Evolutionary conservation across 2,329 filamentous ascomycete genomes (phyloP), one percentile per base, ranked within the genome.

Genomic region (Colletotrichum chrysophilum): DNA sequence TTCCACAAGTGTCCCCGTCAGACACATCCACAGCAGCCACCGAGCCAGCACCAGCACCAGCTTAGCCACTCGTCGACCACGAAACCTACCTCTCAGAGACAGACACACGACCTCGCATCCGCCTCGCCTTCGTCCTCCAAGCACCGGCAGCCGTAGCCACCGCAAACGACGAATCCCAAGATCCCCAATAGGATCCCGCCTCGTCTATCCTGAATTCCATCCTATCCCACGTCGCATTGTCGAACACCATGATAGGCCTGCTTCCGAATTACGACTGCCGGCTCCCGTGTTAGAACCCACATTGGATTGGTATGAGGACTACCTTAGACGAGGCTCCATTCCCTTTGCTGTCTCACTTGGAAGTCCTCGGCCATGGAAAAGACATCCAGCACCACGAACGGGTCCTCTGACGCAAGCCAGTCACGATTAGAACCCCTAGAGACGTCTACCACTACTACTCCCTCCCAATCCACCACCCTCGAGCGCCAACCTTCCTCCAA

Each of bases 281-380:
- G 66, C 76, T 74, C 64, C 73, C 76, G 69, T 76, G 73, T 75
- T 76, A 76, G 73, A 73, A 76, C 73, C 74, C 67, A 75, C 61
- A 76, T 67, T 34, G 36, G 36, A 68, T 71, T 77, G 74, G 74
- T 76, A 76, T 76, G 76, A 77, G 75, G 71, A 61, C 62, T 67
- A 52, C 43, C 43, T 52, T 52, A 75, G 70, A 71, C 74, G 65
- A 76, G 70, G 52, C 64, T 75, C 67, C 74, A 68, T 77, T 74
- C 76, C 66, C 65, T 74, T 69, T 68, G 72, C 69, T 78, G 75
- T 75, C 79, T 76, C 78, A 74, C 77, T 72, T 79, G 76, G 74
- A 77, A 78, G 77, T 79, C 79, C 79, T 79, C 81, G 80, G 79
- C 80, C 77, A 85, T 85, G 84, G 83, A 85, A 82, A 83, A 79